These are phyloP conservation scores for Dactylis glomerata DNA, from an alignment of 176 grass and related monocot species.

Conservation along the genomic window DNA sequence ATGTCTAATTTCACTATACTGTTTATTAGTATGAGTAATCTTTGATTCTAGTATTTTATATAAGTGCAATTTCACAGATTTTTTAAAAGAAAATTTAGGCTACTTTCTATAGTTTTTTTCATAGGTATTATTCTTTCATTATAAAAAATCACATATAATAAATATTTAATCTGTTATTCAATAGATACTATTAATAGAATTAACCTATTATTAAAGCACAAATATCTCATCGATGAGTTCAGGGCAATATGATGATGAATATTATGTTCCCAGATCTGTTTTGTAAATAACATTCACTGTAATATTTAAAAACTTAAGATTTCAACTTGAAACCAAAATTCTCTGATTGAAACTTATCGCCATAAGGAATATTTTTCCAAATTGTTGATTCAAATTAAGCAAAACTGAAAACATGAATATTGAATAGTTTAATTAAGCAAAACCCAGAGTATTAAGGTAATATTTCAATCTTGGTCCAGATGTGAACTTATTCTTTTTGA, in stretches of 20 bases:
- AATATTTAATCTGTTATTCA: neutral
- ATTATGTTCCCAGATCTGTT: neutral
- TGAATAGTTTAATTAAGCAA: neutral
- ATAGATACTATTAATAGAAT: neutral
- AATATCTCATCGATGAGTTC: neutral
- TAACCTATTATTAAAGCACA: neutral
- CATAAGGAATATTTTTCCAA: neutral
- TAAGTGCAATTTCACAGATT: neutral
- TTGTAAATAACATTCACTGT: neutral
- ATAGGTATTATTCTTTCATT: neutral
- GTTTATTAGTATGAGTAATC: neutral
- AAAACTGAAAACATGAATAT: neutral
- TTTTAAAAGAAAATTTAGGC: neutral
- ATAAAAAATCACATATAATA: neutral
- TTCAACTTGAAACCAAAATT: neutral
- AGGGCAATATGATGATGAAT: neutral
- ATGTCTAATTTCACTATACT: constrained; percentile 9
- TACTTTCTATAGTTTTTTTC: neutral
- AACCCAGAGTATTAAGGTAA: too few relatives aligned
- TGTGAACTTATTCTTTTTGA: neutral
- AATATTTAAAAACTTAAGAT: neutral
- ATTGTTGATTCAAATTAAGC: neutral
- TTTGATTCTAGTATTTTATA: constrained; percentile 5
- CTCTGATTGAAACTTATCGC: neutral
- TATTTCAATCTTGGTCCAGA: neutral